Evolutionary conservation across 2,329 filamentous ascomycete species (phyloP), one percentile per base, ranked within the genome.

Genomic region (Colletotrichum kahawae): DNA sequence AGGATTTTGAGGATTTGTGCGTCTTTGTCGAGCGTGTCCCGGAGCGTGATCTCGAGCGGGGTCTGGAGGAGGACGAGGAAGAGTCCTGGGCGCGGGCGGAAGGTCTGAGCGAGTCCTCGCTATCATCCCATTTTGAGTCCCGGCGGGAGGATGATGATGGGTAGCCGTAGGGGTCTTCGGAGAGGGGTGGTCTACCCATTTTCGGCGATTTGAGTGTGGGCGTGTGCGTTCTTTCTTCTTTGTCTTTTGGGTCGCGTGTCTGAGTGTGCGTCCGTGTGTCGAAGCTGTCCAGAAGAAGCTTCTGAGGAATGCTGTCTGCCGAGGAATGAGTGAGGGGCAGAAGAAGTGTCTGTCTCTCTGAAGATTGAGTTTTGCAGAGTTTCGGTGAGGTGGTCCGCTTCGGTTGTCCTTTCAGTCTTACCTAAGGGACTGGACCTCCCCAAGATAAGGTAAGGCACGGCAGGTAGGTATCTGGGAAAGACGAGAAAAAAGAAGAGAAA

Each of bases 41-140:
- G 43, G 69, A 67, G 33, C 69, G 72, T 14, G 68, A 71, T 62
- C 68, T 62, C 21, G 72, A 75, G 38, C 69, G 68, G 12, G 54
- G 54, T 57, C 72, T 66, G 4, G 54, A 24, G 16, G 66, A 59
- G 10, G 72, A 72, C 7, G 68, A 59, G 18, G 63, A 62, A 4
- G 72, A 51, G 29, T 75, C 72, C 9, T 67, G 33, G 43, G 33
- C 43, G 38, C 69, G 59, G 43, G 62, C 62, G 31, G 62, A 62
- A n/a, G 72, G 56, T 29, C 72, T 71, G 63, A 67, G 72, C 5
- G 72, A 75, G n/a, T 62, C 54, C 34, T 66, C 72, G 27, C 60
- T 70, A 10, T 71, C 62, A 27, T 71, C 62, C 54, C 68, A 71
- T 48, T 65, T 75, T 5, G 72, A 75, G 38, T 75, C 68, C 31